Evolutionary conservation across 78 protist species (phyloP).

Genomic region (Andalucia godoyi): DNA sequence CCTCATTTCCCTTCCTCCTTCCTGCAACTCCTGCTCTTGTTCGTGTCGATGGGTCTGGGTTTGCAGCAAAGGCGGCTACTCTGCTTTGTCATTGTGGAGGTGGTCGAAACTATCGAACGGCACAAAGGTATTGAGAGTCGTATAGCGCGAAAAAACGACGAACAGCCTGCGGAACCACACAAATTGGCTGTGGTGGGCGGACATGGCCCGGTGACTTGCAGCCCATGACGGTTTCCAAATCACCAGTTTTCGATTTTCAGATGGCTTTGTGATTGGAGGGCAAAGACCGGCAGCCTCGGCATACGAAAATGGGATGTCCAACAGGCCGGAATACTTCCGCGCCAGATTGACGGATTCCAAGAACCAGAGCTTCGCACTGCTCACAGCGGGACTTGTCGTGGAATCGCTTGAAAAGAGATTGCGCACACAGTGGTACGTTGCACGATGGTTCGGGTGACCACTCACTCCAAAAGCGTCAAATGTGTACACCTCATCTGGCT

Average conservation of each 20-base stretch:
- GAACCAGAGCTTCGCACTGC: not conserved
- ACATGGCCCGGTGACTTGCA: constrained; percentile 27
- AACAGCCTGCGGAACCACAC: constrained; percentile 71
- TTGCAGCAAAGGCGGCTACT: too few relatives aligned
- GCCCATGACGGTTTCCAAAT: not conserved
- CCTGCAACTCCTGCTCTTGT: too few relatives aligned
- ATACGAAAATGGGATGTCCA: constrained; percentile 4
- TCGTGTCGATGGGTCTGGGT: too few relatives aligned
- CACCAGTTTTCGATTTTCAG: too few relatives aligned
- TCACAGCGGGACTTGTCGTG: not conserved
- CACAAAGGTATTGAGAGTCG: constrained; percentile 36
- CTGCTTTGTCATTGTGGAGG: too few relatives aligned
- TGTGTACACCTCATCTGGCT: constrained; percentile 22
- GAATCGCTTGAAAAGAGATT: not conserved
- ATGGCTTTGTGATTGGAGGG: not conserved
- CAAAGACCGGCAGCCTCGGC: not conserved
- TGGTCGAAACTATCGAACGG: too few relatives aligned
- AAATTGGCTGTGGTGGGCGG: constrained; percentile 44
- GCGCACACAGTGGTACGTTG: constrained; percentile 4
- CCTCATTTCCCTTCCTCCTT: too few relatives aligned
- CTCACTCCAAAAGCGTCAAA: constrained; percentile 69
- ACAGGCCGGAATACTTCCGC: constrained; percentile 46
- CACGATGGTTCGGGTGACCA: constrained; percentile 63
- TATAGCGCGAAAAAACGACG: constrained; percentile 51
- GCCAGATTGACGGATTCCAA: constrained; percentile 27